phyloP scores from a whole-genome alignment of 2,329 filamentous ascomycete species.

The Pseudocercospora vitis region DNA sequence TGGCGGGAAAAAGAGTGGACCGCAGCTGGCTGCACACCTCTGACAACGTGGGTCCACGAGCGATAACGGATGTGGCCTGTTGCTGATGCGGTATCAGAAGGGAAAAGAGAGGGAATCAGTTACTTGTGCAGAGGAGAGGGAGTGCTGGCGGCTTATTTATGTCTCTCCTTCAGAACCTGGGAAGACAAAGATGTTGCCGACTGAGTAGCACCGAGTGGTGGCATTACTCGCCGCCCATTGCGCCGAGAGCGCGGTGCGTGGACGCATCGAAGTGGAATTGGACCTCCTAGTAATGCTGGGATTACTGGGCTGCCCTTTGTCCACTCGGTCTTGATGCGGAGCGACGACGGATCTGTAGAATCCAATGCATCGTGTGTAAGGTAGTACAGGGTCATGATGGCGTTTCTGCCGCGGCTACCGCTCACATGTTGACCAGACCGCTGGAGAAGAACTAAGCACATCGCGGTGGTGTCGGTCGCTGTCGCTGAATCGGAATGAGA shows the following conservation, averaged over 20 bases:
- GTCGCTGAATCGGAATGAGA: no score
- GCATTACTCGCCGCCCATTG: conserved; percentile 9
- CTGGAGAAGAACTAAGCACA: no score
- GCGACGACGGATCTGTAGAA: not conserved
- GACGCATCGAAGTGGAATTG: no score
- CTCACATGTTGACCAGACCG: not conserved
- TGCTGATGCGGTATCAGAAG: not conserved
- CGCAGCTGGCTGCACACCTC: not conserved
- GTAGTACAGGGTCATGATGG: not conserved
- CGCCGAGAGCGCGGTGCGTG: no score
- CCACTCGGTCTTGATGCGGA: conserved; percentile 15
- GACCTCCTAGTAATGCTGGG: no score
- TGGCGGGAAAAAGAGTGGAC: conserved; percentile 19
- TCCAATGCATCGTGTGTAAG: not conserved
- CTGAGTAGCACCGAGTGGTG: conserved; percentile 6
- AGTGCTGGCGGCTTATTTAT: conserved; percentile 8
- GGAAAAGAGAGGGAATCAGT: no score
- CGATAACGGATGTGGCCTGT: not conserved
- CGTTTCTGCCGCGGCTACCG: not conserved
- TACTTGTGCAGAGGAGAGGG: no score
- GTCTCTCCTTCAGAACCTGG: conserved; percentile 2
- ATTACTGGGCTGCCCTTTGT: no score
- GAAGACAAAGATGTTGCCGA: not conserved
- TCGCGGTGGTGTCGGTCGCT: no score
- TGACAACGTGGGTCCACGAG: not conserved